Evolutionary conservation across 805 yeast genomes (phyloP).

Genomic region (Cyberlindnera mississippiensis): DNA sequence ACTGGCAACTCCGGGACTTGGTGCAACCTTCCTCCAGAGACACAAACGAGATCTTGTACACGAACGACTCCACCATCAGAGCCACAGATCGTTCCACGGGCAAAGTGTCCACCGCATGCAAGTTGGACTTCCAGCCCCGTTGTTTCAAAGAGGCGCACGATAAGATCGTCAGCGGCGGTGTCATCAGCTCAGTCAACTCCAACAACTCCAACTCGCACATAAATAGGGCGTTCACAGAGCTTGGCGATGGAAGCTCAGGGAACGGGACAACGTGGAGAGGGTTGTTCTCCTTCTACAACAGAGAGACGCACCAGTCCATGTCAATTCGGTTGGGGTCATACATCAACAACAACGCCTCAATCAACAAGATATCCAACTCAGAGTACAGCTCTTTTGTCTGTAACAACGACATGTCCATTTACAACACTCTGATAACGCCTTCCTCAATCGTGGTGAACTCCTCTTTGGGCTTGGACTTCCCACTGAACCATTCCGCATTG

Average conservation of each 20-base stretch:
- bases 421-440: conserved; percentile 54
- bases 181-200: conserved; percentile 33
- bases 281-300: conserved; percentile 53
- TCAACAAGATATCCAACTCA: conserved; percentile 40
- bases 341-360: conserved; percentile 75
- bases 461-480: conserved; percentile 50
- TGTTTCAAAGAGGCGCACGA: conserved; percentile 62
- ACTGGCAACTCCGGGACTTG: conserved; percentile 84
- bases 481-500: conserved; percentile 70
- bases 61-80: conserved; percentile 51
- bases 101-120: conserved; percentile 34
- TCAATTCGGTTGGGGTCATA: conserved; percentile 69
- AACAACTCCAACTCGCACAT: conserved; percentile 7
- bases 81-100: conserved; percentile 38
- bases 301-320: conserved; percentile 41
- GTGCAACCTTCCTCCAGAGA: conserved; percentile 45
- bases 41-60: conserved; percentile 50
- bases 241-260: conserved; percentile 26
- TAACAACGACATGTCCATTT: conserved; percentile 76
- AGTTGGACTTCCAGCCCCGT: conserved; percentile 63
- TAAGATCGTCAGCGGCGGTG: conserved; percentile 49
- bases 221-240: conserved; percentile 7
- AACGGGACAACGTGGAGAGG: conserved; percentile 51
- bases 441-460: conserved; percentile 41
- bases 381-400: conserved; percentile 63